phyloP scores from a whole-genome alignment of 2,329 filamentous ascomycete species.

The Penicillium sp. region DNA sequence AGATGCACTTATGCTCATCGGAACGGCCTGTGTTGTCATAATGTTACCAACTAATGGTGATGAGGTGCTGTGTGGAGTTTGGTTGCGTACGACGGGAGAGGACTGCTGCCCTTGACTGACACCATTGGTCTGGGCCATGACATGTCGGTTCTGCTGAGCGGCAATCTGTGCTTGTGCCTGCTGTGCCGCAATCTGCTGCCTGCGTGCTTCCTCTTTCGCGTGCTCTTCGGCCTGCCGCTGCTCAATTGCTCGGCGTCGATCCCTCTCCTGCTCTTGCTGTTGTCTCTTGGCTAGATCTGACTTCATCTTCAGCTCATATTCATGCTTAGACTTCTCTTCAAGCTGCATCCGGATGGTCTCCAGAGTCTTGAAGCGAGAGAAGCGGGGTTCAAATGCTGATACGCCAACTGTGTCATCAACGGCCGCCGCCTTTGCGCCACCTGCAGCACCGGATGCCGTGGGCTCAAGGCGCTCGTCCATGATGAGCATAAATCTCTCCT shows the following conservation, averaged over 20 bases:
- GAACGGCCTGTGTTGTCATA: slow-evolving; percentile 41
- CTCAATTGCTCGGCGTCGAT: slow-evolving; percentile 48
- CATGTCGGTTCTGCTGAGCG: slow-evolving; percentile 54
- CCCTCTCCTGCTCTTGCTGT: slow-evolving; percentile 49
- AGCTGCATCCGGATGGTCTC: slow-evolving; percentile 79
- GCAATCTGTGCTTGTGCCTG: slow-evolving; percentile 46
- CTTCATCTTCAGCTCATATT: slow-evolving; percentile 49
- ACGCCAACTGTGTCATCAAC: slow-evolving; percentile 70
- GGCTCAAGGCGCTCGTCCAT: slow-evolving; percentile 79
- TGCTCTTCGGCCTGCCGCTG: slow-evolving; percentile 47
- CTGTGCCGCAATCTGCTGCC: slow-evolving; percentile 46
- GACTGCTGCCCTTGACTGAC: slow-evolving; percentile 46
- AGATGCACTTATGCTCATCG: slow-evolving; percentile 48
- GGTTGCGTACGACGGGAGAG: slow-evolving; percentile 49
- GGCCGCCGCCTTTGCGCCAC: slow-evolving; percentile 61
- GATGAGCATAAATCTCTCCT: slow-evolving; percentile 89
- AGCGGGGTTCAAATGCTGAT: slow-evolving; percentile 77
- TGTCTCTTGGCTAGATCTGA: slow-evolving; percentile 51
- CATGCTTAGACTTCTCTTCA: slow-evolving; percentile 62
- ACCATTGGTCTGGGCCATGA: slow-evolving; percentile 46
- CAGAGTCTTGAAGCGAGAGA: slow-evolving; percentile 88
- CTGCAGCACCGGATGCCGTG: slow-evolving; percentile 57
- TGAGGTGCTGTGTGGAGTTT: slow-evolving; percentile 47
- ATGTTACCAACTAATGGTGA: slow-evolving; percentile 45
- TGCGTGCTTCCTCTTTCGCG: slow-evolving; percentile 40